Percentiles rank a stretch among this genome's conserved stretches.
Evolutionary conservation across 2,329 filamentous ascomycete species (phyloP).

Genomic region (Colletotrichum spinosum): DNA sequence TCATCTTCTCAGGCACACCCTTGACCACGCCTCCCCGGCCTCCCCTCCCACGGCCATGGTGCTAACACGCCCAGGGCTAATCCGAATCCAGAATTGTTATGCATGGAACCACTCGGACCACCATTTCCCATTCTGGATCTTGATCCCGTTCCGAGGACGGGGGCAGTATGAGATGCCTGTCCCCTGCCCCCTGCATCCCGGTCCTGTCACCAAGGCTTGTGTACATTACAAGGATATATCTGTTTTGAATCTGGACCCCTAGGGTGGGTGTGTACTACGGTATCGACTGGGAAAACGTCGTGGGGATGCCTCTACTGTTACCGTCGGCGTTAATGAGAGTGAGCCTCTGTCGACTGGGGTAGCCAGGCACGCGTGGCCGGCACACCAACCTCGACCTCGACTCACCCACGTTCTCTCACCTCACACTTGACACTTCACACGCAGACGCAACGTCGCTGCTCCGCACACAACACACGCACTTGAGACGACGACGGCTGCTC

Average conservation of each 20-base stretch:
- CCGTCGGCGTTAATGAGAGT: conserved; percentile 42
- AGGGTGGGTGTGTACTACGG: background rate
- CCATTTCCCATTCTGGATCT: conserved; percentile 44
- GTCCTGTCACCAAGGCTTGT: conserved; percentile 47
- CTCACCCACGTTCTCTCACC: too few relatives aligned
- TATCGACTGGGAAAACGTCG: background rate
- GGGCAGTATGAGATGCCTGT: conserved; percentile 39
- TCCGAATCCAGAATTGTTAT: conserved; percentile 38
- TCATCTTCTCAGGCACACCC: conserved; percentile 20
- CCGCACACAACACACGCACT: conserved; percentile 42
- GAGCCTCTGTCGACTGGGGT: conserved; percentile 44
- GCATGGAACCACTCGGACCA: conserved; percentile 38
- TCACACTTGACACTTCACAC: conserved; percentile 24
- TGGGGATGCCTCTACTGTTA: conserved; percentile 9
- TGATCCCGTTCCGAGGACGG: conserved; percentile 43
- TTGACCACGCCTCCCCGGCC: conserved; percentile 15
- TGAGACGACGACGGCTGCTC: conserved; percentile 57
- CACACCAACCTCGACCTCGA: background rate
- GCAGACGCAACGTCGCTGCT: conserved; percentile 38
- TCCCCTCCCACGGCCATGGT: conserved; percentile 33
- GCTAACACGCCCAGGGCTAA: conserved; percentile 26
- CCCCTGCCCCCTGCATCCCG: conserved; percentile 8
- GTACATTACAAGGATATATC: conserved; percentile 2
- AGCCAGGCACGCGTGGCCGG: conserved; percentile 42
- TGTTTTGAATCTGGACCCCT: conserved; percentile 39